Base-by-base conservation (phyloP, 768 basidiomycete species). In the Suillus brevipes region DNA sequence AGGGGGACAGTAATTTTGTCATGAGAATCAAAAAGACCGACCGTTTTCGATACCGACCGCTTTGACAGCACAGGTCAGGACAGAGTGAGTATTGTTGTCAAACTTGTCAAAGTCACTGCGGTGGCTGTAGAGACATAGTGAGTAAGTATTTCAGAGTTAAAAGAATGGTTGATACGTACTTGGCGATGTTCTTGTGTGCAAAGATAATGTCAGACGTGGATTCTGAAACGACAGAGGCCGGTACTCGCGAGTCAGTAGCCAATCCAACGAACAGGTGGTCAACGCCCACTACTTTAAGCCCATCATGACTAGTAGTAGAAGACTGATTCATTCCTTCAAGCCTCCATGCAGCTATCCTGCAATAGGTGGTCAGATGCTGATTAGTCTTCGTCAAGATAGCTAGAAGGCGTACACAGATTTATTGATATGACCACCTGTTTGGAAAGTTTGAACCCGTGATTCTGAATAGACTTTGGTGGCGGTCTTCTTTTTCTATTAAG, bases 191-290 rank as follows among this genome's bases (percentile, higher is more conserved):
- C 57, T 93, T 82, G 78, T 94, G 88, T 40, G 91, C 89, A 69
- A 96, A 95, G 64, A 97, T 86, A 52, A 92, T 92, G 61, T 93
- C 95, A 0, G 94, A 94, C 65, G 83, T 84, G 43, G 87, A 82
- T 36, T 82, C 88, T 5, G 89, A 88, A 67, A 94, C 75, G 68
- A 92, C 86, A 31, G 86, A 85, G 74, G 94, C 94, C 40, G 94
- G 92, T 1, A 95, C 93, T 67, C 94, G 83, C 18, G 93, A 95
- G 78, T 97, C 95, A 34, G 73, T 91, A 92, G 60, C 91, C 89
- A 73, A 93, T 87, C 90, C 90, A 92, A 47, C 12, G n/a, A 12
- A n/a, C 12, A n/a, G 45, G n/a, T 9, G 12, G n/a, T 47, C 45
- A 47, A n/a, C 6, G 43, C 43, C 16, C 43, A 20, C 4, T 13